Percentiles rank a stretch among this genome's conserved stretches.
Conservation (phyloP, 2,329 filamentous ascomycete species). For the Exophiala calicioides region DNA sequence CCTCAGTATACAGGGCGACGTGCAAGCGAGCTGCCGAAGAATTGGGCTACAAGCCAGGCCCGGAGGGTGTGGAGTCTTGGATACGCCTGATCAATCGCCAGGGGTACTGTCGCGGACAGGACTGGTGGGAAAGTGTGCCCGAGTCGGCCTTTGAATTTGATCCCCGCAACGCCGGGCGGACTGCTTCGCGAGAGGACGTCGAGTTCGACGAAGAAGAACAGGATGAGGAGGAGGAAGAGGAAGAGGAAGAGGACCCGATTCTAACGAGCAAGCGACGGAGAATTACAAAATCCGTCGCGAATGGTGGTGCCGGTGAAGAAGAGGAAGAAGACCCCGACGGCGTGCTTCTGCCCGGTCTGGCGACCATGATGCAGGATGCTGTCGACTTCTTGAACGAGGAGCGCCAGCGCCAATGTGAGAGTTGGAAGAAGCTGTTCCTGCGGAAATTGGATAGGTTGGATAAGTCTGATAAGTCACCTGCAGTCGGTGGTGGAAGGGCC, state of each 20-base stretch:
- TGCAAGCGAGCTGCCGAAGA: constrained; percentile 14
- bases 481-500: not conserved
- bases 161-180: constrained; percentile 29
- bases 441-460: constrained; percentile 39
- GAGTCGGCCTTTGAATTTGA: constrained; percentile 40
- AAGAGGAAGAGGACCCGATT: constrained; percentile 25
- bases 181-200: too few relatives aligned
- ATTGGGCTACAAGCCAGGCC: constrained; percentile 42
- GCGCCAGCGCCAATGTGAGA: constrained; percentile 42
- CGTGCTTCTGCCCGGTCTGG: constrained; percentile 48
- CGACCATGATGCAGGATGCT: constrained; percentile 54
- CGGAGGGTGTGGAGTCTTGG: constrained; percentile 62
- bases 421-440: constrained; percentile 48
- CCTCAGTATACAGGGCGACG: constrained; percentile 24
- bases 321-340: constrained; percentile 37
- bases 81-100: constrained; percentile 56
- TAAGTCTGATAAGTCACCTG: constrained; percentile 28
- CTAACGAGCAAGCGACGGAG: not conserved
- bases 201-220: constrained; percentile 5
- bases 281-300: not conserved
- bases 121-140: constrained; percentile 67
- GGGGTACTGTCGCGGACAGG: constrained; percentile 57
- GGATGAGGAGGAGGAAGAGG: constrained; percentile 29
- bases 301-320: not conserved
- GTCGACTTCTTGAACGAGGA: constrained; percentile 51